Base-by-base conservation (phyloP, 2,329 filamentous ascomycete genomes). In the Xylaria sp. region DNA sequence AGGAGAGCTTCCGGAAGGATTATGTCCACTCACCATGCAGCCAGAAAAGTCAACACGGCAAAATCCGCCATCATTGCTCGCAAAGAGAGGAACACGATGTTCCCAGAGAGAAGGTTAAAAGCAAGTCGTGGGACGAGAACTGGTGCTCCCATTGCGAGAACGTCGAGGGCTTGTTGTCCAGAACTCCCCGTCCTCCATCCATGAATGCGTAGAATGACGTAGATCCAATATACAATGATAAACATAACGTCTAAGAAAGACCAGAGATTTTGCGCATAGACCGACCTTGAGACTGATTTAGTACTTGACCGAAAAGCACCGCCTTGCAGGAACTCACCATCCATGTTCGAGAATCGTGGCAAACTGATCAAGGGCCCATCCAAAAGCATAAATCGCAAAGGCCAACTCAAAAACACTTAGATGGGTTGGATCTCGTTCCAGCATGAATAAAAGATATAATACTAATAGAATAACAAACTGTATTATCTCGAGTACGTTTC, bases 231-330 rank as follows among this genome's bases (percentile, higher is more conserved):
- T 33, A 95, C 89, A 43, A 82, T 70, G n/a, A 88, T 84, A 71
- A 94, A 96, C 4, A 87, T 87, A 49, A 94, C 87, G 73, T 95
- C 92, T 15, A 96, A 83, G 71, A 96, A 95, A 0, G 91, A 92
- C 92, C 92, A 96, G 3, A 96, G 79, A 69, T 95, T 94, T 74
- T 96, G 91, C 0, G 92, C 93, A 72, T 95, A 94, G 1, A 95
- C 92, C 61, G 87, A 86, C 91, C 91, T 86, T 50, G 60, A 42
- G 31, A 69, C 47, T 37, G 38, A 19, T 12, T 55, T 42, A 57
- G 56, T 28, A 49, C 43, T 19, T 40, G 28, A 15, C 14, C 17
- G n/a, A 21, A 33, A 28, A 53, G 14, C 9, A 31, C 8, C 15
- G 6, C n/a, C 9, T 11, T 19, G 9, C 17, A 54, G 15, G 12